Evolutionary conservation across 768 basidiomycete genomes (phyloP).

Genomic region (Solioccasus polychromus): DNA sequence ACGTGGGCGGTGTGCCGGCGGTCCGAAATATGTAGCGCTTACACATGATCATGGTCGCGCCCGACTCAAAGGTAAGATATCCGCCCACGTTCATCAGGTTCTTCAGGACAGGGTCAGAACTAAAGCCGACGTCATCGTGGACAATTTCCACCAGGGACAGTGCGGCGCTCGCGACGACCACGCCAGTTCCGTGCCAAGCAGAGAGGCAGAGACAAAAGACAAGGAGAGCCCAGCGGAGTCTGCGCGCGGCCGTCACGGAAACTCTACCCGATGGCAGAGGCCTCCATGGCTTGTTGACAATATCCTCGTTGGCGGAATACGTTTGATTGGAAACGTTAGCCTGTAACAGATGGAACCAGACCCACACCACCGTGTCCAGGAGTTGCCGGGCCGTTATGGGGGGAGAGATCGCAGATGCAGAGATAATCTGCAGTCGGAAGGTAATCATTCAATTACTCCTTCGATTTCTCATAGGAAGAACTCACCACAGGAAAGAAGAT

Average conservation of each 20-base stretch:
- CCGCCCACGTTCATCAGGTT: no score
- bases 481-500: conserved; percentile 47
- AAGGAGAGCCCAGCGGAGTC: conserved; percentile 36
- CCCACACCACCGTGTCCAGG: conserved; percentile 37
- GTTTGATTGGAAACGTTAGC: conserved; percentile 46
- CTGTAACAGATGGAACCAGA: conserved; percentile 45
- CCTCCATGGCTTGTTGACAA: conserved; percentile 42
- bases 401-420: conserved; percentile 33
- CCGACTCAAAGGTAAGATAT: no score
- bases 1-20: no score
- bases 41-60: no score
- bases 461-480: not conserved
- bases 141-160: no score
- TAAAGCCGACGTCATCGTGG: no score
- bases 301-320: conserved; percentile 41
- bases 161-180: no score
- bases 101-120: no score
- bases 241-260: conserved; percentile 30
- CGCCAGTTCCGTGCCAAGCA: conserved; percentile 31
- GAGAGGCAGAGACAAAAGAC: conserved; percentile 35
- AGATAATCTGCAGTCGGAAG: conserved; percentile 26
- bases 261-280: conserved; percentile 46
- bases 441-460: not conserved
- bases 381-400: conserved; percentile 23
- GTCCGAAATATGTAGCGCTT: no score